Evolutionary conservation across 2,329 filamentous ascomycete species (phyloP).

Genomic region (Paracoccidioides lutzii): DNA sequence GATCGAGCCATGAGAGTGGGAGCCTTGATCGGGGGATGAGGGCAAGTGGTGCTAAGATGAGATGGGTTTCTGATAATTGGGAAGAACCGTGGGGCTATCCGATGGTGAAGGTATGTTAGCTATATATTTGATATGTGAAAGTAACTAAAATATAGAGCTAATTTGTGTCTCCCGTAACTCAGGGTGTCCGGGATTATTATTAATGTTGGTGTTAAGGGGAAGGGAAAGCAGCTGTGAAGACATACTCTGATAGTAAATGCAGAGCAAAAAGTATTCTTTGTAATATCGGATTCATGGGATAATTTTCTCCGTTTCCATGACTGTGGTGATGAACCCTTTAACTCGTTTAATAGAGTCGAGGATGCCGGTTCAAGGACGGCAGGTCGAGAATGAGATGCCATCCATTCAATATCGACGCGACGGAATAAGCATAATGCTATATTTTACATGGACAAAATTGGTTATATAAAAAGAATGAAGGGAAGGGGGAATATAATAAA

Average conservation of each 20-base stretch:
- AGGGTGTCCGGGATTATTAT: background rate
- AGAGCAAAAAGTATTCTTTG: constrained; percentile 9
- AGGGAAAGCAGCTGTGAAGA: background rate
- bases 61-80: constrained; percentile 23
- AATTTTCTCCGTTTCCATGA: constrained; percentile 22
- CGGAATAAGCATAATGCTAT: background rate
- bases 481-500: background rate
- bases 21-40: constrained; percentile 25
- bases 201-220: background rate
- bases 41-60: constrained; percentile 25
- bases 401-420: constrained; percentile 16
- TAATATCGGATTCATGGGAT: constrained; percentile 10
- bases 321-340: background rate
- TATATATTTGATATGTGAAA: background rate
- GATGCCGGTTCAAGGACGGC: constrained; percentile 24
- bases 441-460: background rate
- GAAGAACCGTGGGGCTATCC: constrained; percentile 25
- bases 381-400: constrained; percentile 24
- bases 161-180: background rate
- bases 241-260: constrained; percentile 22
- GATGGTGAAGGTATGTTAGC: background rate
- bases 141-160: background rate
- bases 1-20: constrained; percentile 30
- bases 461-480: background rate
- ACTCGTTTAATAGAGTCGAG: constrained; percentile 21